A percentile compares a stretch with the other conserved stretches of the same genome.
Evolutionary conservation across 2,329 filamentous ascomycete species (phyloP).

Genomic region (Ophiostoma pallidulum): DNA sequence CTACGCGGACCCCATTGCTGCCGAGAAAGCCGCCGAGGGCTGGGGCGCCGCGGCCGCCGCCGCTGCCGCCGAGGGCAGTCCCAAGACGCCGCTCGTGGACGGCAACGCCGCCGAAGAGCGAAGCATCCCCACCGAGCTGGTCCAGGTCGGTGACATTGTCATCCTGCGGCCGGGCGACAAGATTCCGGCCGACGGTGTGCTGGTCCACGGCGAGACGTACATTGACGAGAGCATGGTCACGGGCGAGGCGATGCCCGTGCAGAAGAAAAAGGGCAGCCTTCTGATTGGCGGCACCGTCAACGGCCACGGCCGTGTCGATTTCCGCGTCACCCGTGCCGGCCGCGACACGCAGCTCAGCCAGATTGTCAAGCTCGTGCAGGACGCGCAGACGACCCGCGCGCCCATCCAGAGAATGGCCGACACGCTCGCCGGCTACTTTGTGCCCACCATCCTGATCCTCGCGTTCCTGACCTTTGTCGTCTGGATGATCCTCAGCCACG

Average conservation of each 20-base stretch:
- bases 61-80: conserved; percentile 27
- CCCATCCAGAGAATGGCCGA: conserved; percentile 93
- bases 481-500: conserved; percentile 93
- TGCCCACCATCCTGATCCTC: conserved; percentile 77
- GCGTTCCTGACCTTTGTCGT: conserved; percentile 75
- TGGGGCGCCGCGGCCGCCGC: conserved; percentile 47
- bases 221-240: conserved; percentile 98
- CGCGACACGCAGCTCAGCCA: conserved; percentile 95
- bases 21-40: conserved; percentile 75
- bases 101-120: conserved; percentile 68
- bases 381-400: conserved; percentile 87
- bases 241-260: conserved; percentile 89
- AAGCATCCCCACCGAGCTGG: conserved; percentile 83
- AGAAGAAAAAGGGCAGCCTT: conserved; percentile 69
- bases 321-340: conserved; percentile 83
- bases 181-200: conserved; percentile 81
- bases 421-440: conserved; percentile 84
- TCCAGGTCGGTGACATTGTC: conserved; percentile 89
- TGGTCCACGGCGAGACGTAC: conserved; percentile 85
- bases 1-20: conserved; percentile 87
- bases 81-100: conserved; percentile 36
- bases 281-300: conserved; percentile 95
- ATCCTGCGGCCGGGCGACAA: conserved; percentile 92
- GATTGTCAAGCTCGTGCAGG: conserved; percentile 96
- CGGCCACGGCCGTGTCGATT: conserved; percentile 81